Evolutionary conservation across 139 green algal species (phyloP), one percentile per base, ranked within the genome.

Genomic region (Trebouxia sp.): DNA sequence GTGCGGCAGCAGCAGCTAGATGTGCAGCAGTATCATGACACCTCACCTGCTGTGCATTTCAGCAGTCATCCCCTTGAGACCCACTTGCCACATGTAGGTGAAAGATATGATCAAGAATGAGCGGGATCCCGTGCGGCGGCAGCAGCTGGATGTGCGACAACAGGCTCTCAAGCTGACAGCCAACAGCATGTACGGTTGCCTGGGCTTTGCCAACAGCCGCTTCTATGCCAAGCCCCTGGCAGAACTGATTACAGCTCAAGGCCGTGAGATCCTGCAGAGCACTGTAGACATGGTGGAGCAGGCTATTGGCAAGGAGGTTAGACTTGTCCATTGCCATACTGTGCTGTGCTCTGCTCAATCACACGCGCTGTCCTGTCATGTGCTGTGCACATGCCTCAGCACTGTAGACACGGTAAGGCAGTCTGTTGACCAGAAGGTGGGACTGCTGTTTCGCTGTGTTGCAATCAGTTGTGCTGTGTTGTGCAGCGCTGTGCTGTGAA

Each of bases 161-260:
- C 92, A 92, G 77, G 96, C 96, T 15, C 87, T 99, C 62, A 99
- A 99, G 90, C 93, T 99, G 65, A 99, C 95, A 0, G 97, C 97
- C 85, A 99, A 99, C 91, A 94, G 85, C 79, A 97, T 97, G 92
- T 99, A 99, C 82, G 97, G 97, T 48, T 99, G 97, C 88, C 90
- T 99, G 55, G 97, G 97, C 45, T 99, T 99, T 86, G 84, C 62
- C 79, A 88, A 92, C 87, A 94, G 83, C 10, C 91, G 97, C 76
- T 99, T 99, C 88, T 99, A 92, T 83, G 94, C 94, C 28, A 88
- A 91, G 56, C 94, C 97, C 0, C 86, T 99, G 55, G 97, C 97
- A 2, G 93, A 98, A 92, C 91, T 99, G 15, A 92, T 98, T 67
- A 99, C 97, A 0, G 85, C 85, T 5, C 95, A 97, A 80, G 96